phyloP scores from a whole-genome alignment of 140 eudicot genomes.

The Bidens hawaiensis region DNA sequence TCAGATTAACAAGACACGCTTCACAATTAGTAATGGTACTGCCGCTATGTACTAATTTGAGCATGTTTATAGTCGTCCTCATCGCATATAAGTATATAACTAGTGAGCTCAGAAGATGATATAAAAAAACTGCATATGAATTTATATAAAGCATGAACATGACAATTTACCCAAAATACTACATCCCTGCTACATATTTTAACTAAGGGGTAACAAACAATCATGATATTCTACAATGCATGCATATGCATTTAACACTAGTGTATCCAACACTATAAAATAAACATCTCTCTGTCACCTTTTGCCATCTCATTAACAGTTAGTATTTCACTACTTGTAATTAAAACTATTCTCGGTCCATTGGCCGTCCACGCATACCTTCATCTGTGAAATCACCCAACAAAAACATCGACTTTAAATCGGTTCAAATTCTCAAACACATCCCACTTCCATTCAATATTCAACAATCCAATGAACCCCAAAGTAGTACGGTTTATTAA shows the following conservation, averaged over 20 bases:
- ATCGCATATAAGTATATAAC: too few relatives aligned
- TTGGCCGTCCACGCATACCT: conserved; percentile 44
- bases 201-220: conserved; percentile 7
- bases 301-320: conserved; percentile 22
- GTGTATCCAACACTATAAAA: conserved; percentile 12
- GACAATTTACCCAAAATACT: conserved; percentile 4
- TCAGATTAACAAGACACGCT: too few relatives aligned
- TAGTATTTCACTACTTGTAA: conserved; percentile 25
- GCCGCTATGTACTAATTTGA: too few relatives aligned
- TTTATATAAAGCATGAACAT: conserved; percentile 16
- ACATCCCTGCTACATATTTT: not conserved
- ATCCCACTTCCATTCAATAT: not conserved
- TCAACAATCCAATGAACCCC: not conserved
- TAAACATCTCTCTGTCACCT: conserved; percentile 6
- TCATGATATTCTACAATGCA: conserved; percentile 14
- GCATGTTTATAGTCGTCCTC: too few relatives aligned
- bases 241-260: conserved; percentile 5
- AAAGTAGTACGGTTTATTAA: not conserved
- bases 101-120: too few relatives aligned
- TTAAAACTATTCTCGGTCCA: conserved; percentile 34
- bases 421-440: not conserved
- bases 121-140: conserved; percentile 7
- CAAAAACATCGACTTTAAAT: conserved; percentile 1
- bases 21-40: too few relatives aligned
- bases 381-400: conserved; percentile 26